Evolutionary conservation across 352 stramenopile genomes (phyloP), one percentile per base, ranked within the genome.

Genomic region (Phytopythium kandeliae): DNA sequence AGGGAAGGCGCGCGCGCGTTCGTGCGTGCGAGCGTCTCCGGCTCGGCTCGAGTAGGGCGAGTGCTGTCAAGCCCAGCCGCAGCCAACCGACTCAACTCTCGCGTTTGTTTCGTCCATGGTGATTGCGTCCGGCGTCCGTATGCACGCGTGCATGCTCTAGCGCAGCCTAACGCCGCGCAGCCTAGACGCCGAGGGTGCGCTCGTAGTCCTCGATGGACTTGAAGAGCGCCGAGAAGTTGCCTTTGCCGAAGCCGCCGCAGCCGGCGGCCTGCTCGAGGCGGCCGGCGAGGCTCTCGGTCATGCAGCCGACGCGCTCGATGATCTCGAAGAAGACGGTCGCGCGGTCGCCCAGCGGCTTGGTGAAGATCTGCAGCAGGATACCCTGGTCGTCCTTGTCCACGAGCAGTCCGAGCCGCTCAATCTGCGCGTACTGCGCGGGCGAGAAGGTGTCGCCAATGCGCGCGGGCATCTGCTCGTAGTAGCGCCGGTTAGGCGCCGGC

Each of bases 361-460:
- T 48, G 67, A 97, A 97, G 54, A 97, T 92, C 71, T 92, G 83
- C 48, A 97, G 58, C 42, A 98, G 57, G 22, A 98, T 89, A 35
- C 95, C 92, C 68, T 98, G 86, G 31, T 98, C 91, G 58, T 98
- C 95, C 51, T 94, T 92, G 70, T 98, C 95, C 7, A 95, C 89
- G 19, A 98, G 67, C 52, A 98, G 72, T 6, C 95, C 93, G 30
- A 98, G 69, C 54, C 97, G 70, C 68, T 98, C 78, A 46, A 97
- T 89, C 61, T 84, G 65, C 64, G 97, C 62, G 69, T 96, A 96
- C 60, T 98, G 88, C 40, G 88, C 83, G 7, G 69, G 57, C 16
- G 80, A 95, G 41, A 98, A 69, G 12, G 60, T 63, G 37, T 81
- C 68, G 19, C 84, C 87, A 42, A 97, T 87, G 37, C 85, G 78